A percentile compares a stretch with the other conserved stretches of the same genome.
These are phyloP conservation scores for Chlorencoelia australis DNA, from an alignment of 2,329 filamentous ascomycete species.

Conservation along the genomic window DNA sequence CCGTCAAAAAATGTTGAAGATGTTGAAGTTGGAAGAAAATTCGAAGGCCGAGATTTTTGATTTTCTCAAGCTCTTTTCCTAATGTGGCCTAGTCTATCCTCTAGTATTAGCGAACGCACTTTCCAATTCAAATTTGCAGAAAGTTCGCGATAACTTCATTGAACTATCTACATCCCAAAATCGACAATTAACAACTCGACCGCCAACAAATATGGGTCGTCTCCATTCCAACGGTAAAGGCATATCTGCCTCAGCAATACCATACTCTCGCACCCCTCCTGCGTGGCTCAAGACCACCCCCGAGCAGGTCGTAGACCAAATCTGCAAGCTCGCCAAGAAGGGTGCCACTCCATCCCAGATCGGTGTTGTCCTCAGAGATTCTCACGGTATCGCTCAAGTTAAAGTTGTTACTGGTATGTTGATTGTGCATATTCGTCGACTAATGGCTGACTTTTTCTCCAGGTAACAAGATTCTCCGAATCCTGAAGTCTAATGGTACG, in stretches of 20 bases:
- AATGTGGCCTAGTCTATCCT: neutral
- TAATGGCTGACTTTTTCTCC: slow-evolving; percentile 24
- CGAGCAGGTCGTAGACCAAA: slow-evolving; percentile 97
- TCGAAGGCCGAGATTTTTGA: too few relatives aligned
- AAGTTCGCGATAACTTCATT: neutral
- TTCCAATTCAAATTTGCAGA: slow-evolving; percentile 6
- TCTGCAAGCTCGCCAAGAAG: slow-evolving; percentile 98
- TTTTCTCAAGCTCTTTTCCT: too few relatives aligned
- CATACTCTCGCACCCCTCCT: slow-evolving; percentile 88
- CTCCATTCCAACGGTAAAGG: slow-evolving; percentile 99
- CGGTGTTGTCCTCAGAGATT: slow-evolving; percentile 96
- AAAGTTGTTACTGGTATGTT: slow-evolving; percentile 87
- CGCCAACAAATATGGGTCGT: slow-evolving; percentile 66
- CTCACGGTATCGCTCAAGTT: slow-evolving; percentile 95
- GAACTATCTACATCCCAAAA: slow-evolving; percentile 6
- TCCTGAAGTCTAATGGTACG: slow-evolving; percentile 96
- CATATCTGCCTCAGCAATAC: slow-evolving; percentile 90
- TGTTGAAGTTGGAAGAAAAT: too few relatives aligned
- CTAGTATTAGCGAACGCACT: slow-evolving; percentile 10
- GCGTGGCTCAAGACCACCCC: slow-evolving; percentile 98
- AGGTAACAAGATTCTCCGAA: slow-evolving; percentile 99
- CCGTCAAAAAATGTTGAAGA: too few relatives aligned
- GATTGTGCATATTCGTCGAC: neutral
- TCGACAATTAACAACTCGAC: slow-evolving; percentile 22
- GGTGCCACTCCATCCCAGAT: slow-evolving; percentile 98